Evolutionary conservation across 2,329 filamentous ascomycete species (phyloP).

Genomic region (Incumbomyces delicatus): DNA sequence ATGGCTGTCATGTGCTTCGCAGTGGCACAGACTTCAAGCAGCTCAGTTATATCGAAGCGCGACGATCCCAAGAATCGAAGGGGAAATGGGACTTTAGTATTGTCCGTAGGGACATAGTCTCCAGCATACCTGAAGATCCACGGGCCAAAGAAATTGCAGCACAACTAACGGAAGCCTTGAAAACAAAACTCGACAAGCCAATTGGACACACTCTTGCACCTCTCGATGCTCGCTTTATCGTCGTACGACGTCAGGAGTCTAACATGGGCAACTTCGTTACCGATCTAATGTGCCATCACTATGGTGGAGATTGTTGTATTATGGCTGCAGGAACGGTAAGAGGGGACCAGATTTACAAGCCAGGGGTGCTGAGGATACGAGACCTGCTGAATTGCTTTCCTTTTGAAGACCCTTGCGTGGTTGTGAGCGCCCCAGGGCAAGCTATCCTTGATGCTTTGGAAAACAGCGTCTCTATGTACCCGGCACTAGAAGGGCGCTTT

Average conservation of each 20-base stretch:
- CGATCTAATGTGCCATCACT: slow-evolving; percentile 79
- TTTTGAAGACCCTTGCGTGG: slow-evolving; percentile 80
- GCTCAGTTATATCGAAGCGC: slow-evolving; percentile 74
- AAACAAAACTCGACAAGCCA: slow-evolving; percentile 68
- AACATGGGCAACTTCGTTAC: slow-evolving; percentile 88
- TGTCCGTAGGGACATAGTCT: slow-evolving; percentile 61
- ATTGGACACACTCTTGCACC: slow-evolving; percentile 74
- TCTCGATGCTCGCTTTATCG: slow-evolving; percentile 77
- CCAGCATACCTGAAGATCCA: slow-evolving; percentile 55
- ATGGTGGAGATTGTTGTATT: slow-evolving; percentile 68
- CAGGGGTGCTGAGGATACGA: slow-evolving; percentile 65
- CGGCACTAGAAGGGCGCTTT: slow-evolving; percentile 74
- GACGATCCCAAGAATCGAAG: slow-evolving; percentile 39
- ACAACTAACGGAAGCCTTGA: slow-evolving; percentile 61
- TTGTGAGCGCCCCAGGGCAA: slow-evolving; percentile 60
- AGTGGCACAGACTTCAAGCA: slow-evolving; percentile 90
- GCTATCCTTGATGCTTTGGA: slow-evolving; percentile 72
- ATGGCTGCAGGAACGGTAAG: slow-evolving; percentile 81
- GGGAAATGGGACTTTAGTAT: slow-evolving; percentile 70
- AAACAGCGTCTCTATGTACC: slow-evolving; percentile 71
- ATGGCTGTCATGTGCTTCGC: slow-evolving; percentile 72
- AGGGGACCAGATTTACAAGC: slow-evolving; percentile 79
- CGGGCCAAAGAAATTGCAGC: slow-evolving; percentile 54
- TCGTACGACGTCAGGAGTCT: slow-evolving; percentile 65
- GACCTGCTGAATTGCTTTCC: slow-evolving; percentile 86